Evolutionary conservation across 1,139 yeast genomes (phyloP).

Genomic region (Blastobotrys petasosporus): DNA sequence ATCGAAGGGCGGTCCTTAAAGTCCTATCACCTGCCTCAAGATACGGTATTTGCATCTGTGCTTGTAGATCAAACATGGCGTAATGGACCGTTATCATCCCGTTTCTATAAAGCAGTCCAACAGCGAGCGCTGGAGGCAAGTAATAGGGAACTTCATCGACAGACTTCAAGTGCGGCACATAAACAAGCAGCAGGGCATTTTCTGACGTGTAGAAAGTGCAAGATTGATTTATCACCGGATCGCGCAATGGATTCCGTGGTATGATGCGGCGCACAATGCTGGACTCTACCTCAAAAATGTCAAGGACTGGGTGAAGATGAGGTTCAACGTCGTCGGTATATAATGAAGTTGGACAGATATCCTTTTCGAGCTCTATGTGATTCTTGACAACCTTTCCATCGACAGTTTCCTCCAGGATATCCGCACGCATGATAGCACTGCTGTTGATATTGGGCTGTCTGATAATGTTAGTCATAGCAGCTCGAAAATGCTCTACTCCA

Average conservation of each 20-base stretch:
- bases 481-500: conserved; percentile 47
- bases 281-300: conserved; percentile 40
- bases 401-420: conserved; percentile 52
- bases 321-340: conserved; percentile 54
- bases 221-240: conserved; percentile 76
- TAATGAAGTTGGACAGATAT: conserved; percentile 27
- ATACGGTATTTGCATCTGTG: conserved; percentile 8
- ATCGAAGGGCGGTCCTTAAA: conserved; percentile 72
- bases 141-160: conserved; percentile 77
- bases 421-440: conserved; percentile 84
- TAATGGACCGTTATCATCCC: conserved; percentile 71
- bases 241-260: conserved; percentile 86
- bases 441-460: conserved; percentile 89
- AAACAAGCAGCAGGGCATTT: conserved; percentile 50
- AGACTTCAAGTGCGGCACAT: conserved; percentile 62
- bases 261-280: conserved; percentile 66
- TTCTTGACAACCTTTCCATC: conserved; percentile 13
- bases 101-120: conserved; percentile 60
- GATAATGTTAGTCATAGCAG: conserved; percentile 76
- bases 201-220: conserved; percentile 47
- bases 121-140: conserved; percentile 74
- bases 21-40: conserved; percentile 47
- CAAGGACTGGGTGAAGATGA: conserved; percentile 40
- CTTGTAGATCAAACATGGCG: conserved; percentile 44
- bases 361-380: conserved; percentile 30